Conservation (phyloP, 2,329 filamentous ascomycete species). For the Xylariaceae sp. region DNA sequence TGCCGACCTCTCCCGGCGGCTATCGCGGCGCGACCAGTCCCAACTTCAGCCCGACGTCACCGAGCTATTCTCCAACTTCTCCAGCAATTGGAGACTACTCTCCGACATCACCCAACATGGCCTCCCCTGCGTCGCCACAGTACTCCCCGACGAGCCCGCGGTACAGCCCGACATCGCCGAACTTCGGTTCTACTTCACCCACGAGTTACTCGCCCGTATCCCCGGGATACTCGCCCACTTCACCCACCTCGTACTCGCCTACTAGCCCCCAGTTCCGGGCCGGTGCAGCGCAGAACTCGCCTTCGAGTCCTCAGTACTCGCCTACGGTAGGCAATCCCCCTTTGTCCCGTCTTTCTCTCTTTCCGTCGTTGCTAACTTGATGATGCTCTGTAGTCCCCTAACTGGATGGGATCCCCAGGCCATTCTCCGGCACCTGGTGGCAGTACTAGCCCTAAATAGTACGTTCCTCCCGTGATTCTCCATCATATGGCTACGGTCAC, state of each 20-base stretch:
- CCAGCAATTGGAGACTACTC: conserved; percentile 55
- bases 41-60: conserved; percentile 61
- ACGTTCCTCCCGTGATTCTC: conserved; percentile 19
- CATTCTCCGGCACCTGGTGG: conserved; percentile 40
- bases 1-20: conserved; percentile 40
- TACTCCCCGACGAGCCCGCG: conserved; percentile 67
- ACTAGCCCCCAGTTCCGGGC: conserved; percentile 56
- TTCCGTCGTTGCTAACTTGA: conserved; percentile 23
- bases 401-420: conserved; percentile 35
- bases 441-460: conserved; percentile 38
- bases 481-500: conserved; percentile 3
- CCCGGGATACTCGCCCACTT: conserved; percentile 74
- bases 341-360: not conserved
- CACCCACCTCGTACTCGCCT: conserved; percentile 57
- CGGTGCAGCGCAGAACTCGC: conserved; percentile 48
- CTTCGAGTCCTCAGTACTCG: conserved; percentile 67
- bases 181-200: conserved; percentile 46
- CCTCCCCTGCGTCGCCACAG: conserved; percentile 67
- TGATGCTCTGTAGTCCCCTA: conserved; percentile 7
- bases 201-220: conserved; percentile 65
- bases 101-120: conserved; percentile 69
- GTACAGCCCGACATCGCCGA: conserved; percentile 65
- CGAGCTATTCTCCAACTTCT: conserved; percentile 59
- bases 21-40: conserved; percentile 51
- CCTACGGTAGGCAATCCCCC: conserved; percentile 45